Evolutionary conservation across 805 yeast genomes (phyloP).

Genomic region (Suhomyces tanzawaensis): DNA sequence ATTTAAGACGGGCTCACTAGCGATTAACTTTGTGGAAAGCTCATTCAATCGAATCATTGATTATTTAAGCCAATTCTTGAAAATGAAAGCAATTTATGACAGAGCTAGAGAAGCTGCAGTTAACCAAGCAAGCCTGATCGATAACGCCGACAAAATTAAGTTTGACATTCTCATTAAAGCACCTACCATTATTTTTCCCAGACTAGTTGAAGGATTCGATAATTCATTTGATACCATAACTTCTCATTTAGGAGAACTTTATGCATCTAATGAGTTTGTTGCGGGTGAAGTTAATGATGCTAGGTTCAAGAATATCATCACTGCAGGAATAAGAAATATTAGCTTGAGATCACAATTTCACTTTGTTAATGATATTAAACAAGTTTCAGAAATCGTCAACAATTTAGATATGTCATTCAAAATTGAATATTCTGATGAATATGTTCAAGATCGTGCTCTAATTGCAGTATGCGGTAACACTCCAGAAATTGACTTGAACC

Average conservation of each 20-base stretch:
- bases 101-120: slow-evolving; percentile 85
- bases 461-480: slow-evolving; percentile 54
- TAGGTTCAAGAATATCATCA: slow-evolving; percentile 49
- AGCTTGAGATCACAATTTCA: slow-evolving; percentile 62
- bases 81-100: slow-evolving; percentile 89
- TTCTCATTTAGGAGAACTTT: slow-evolving; percentile 79
- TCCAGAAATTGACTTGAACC: slow-evolving; percentile 57
- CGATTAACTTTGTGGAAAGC: slow-evolving; percentile 76
- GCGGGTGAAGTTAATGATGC: slow-evolving; percentile 17
- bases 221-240: slow-evolving; percentile 57
- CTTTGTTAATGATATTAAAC: slow-evolving; percentile 43
- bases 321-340: slow-evolving; percentile 71
- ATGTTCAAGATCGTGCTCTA: slow-evolving; percentile 41
- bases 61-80: slow-evolving; percentile 70
- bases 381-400: slow-evolving; percentile 62
- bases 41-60: slow-evolving; percentile 66
- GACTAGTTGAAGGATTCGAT: slow-evolving; percentile 39
- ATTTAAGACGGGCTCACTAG: slow-evolving; percentile 72
- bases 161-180: slow-evolving; percentile 73
- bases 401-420: slow-evolving; percentile 60
- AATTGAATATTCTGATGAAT: slow-evolving; percentile 52
- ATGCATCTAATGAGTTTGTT: slow-evolving; percentile 59
- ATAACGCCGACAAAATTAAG: slow-evolving; percentile 58
- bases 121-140: slow-evolving; percentile 69
- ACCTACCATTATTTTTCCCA: slow-evolving; percentile 82